A percentile compares a stretch with the other conserved stretches of the same genome.
Evolutionary conservation across 2,329 filamentous ascomycete species (phyloP).

Genomic region (Zarea fungicola): DNA sequence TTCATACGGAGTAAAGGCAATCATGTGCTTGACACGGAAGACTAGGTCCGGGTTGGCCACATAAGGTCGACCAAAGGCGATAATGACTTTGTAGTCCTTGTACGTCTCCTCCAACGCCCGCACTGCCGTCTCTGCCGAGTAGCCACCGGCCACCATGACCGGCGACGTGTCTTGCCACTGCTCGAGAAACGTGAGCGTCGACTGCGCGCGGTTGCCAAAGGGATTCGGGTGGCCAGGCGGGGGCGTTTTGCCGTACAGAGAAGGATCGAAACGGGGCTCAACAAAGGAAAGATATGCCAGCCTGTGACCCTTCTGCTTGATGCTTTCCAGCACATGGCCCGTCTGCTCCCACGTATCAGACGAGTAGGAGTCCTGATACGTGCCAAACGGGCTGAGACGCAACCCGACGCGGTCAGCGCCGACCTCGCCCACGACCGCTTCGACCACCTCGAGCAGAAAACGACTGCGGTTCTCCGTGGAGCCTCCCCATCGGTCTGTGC

Average conservation of each 20-base stretch:
- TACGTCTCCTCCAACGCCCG: too few species aligned
- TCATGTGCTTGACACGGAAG: too few species aligned
- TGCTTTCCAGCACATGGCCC: conserved; percentile 21
- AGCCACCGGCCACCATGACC: too few species aligned
- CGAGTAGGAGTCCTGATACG: conserved; percentile 24
- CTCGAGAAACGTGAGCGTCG: too few species aligned
- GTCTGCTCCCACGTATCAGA: conserved; percentile 26
- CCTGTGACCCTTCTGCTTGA: conserved; percentile 22
- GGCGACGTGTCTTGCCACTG: too few species aligned
- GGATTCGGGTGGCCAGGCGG: too few species aligned
- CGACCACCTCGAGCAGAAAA: conserved; percentile 44
- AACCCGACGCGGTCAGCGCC: conserved; percentile 49
- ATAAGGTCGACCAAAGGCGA: too few species aligned
- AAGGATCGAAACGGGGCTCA: conserved; percentile 31
- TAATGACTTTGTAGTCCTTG: too few species aligned
- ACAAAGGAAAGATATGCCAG: conserved; percentile 33
- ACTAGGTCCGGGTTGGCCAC: too few species aligned
- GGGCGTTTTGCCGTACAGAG: conserved; percentile 28
- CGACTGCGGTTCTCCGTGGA: conserved; percentile 48
- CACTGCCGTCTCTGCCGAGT: too few species aligned
- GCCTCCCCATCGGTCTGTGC: conserved; percentile 51
- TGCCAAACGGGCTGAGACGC: conserved; percentile 48
- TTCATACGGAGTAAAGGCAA: too few species aligned
- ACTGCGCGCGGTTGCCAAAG: too few species aligned
- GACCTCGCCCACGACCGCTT: conserved; percentile 34